These are phyloP conservation scores for Ilyonectria destructans DNA, from an alignment of 2,329 filamentous ascomycete species.

Conservation along the genomic window DNA sequence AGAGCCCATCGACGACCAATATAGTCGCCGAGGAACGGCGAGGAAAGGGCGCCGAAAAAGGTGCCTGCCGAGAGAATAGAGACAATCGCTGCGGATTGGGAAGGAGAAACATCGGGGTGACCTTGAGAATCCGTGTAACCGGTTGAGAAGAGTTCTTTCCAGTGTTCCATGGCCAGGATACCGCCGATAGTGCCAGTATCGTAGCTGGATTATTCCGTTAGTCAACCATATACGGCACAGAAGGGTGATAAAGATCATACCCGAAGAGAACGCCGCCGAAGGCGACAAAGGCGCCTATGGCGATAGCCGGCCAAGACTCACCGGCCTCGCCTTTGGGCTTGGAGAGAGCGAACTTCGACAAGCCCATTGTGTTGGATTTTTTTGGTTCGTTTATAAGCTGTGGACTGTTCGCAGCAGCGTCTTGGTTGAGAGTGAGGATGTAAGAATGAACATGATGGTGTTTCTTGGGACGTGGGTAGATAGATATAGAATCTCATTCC, in stretches of 20 bases:
- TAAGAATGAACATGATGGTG: not conserved
- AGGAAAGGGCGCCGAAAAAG: constrained; percentile 80
- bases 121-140: constrained; percentile 63
- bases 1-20: constrained; percentile 78
- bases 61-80: constrained; percentile 85
- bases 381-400: constrained; percentile 4
- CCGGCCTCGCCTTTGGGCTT: constrained; percentile 70
- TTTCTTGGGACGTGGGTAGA: constrained; percentile 1
- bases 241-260: constrained; percentile 47
- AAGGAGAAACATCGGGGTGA: constrained; percentile 65
- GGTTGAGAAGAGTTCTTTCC: constrained; percentile 68
- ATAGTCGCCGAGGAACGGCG: constrained; percentile 74
- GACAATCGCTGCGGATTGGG: constrained; percentile 76
- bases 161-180: constrained; percentile 72
- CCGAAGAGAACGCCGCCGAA: constrained; percentile 75
- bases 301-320: constrained; percentile 74
- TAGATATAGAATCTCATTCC: constrained; percentile 7
- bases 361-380: constrained; percentile 1
- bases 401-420: not conserved
- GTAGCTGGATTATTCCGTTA: constrained; percentile 56
- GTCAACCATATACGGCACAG: not conserved
- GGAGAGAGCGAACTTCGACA: constrained; percentile 25
- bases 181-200: constrained; percentile 74
- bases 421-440: constrained; percentile 11
- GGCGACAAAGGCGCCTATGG: constrained; percentile 73